Evolutionary conservation across 106 monocot species (phyloP).

Genomic region (Dioscorea zingiberensis): DNA sequence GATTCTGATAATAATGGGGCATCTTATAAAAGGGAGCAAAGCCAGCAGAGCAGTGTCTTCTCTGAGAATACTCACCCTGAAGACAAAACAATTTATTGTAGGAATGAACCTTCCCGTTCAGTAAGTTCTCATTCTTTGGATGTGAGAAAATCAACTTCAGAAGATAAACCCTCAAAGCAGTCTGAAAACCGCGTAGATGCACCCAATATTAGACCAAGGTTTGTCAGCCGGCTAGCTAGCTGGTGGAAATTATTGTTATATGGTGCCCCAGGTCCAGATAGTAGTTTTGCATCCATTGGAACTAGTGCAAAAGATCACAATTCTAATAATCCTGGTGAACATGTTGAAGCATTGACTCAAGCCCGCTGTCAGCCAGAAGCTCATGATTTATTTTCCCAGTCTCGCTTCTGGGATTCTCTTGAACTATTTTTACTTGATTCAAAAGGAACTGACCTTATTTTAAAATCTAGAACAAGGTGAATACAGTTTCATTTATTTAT

Average conservation of each 20-base stretch:
- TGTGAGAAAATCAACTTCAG: neutral
- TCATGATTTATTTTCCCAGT: conserved; percentile 51
- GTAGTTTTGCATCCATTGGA: conserved; percentile 4
- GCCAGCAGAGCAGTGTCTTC: neutral
- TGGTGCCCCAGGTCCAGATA: conserved; percentile 6
- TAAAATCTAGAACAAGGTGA: conserved; percentile 74
- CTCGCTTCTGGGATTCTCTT: conserved; percentile 66
- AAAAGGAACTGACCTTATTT: conserved; percentile 49
- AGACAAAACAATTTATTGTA: conserved; percentile 3
- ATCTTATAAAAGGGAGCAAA: neutral
- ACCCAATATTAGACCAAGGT: conserved; percentile 9
- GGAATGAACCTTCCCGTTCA: neutral
- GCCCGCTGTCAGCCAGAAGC: conserved; percentile 8
- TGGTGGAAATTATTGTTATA: conserved; percentile 35
- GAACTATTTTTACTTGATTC: conserved; percentile 51
- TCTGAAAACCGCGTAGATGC: conserved; percentile 7
- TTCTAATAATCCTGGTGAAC: conserved; percentile 8
- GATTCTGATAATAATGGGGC: conserved; percentile 1
- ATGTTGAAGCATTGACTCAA: neutral
- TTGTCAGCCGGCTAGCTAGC: conserved; percentile 25
- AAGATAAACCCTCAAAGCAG: conserved; percentile 5
- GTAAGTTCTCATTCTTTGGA: conserved; percentile 7
- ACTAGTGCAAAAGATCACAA: conserved; percentile 2
- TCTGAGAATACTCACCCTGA: conserved; percentile 10
- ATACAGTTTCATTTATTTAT: neutral